Conservation (phyloP, 805 yeast genomes). For the Torulaspora maleeae region DNA sequence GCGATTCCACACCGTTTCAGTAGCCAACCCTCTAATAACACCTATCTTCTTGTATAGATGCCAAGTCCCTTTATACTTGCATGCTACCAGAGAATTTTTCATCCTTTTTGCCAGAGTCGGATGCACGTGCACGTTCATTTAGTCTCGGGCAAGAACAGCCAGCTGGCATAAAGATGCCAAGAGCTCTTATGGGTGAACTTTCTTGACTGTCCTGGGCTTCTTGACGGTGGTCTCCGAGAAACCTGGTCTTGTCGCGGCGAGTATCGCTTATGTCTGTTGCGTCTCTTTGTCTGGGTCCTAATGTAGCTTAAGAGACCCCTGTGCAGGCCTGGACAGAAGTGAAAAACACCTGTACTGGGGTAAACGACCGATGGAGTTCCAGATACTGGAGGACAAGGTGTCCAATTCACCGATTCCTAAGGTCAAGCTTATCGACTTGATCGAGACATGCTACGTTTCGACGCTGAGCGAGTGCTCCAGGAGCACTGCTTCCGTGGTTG, state of each 20-base stretch:
- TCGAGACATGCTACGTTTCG: constrained; percentile 12
- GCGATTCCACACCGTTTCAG: too few relatives aligned
- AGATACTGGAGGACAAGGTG: constrained; percentile 16
- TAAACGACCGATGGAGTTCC: constrained; percentile 11
- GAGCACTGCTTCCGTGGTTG: constrained; percentile 11
- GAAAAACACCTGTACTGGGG: not conserved
- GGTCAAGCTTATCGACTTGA: constrained; percentile 18
- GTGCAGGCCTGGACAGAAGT: not conserved
- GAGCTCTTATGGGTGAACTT: too few relatives aligned
- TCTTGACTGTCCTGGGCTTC: not conserved
- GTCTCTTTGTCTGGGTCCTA: not conserved
- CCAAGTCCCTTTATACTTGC: constrained; percentile 5
- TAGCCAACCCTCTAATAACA: too few relatives aligned
- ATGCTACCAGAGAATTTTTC: constrained; percentile 2
- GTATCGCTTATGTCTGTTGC: not conserved
- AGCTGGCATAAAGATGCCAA: not conserved
- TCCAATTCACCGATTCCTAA: constrained; percentile 21
- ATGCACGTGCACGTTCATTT: constrained; percentile 6
- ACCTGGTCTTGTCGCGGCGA: not conserved
- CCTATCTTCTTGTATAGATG: not conserved
- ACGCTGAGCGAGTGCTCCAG: not conserved
- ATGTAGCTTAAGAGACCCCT: not conserved
- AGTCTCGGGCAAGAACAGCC: not conserved
- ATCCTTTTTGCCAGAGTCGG: not conserved
- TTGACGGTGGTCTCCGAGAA: not conserved